phyloP scores from a whole-genome alignment of 202 grass and related monocot species.

The Zoysia matrella region DNA sequence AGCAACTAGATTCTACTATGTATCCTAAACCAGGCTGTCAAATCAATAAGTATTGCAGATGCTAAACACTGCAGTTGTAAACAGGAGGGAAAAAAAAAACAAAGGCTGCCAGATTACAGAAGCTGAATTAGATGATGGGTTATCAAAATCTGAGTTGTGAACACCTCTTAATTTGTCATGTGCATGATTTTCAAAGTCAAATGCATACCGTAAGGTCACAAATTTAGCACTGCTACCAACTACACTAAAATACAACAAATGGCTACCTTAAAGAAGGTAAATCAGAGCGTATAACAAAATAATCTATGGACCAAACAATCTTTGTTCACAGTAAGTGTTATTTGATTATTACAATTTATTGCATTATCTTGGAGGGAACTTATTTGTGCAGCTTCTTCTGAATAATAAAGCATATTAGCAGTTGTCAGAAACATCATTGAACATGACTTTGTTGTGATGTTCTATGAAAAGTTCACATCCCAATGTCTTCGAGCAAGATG shows the following conservation, averaged over 20 bases:
- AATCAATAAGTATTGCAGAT: not conserved
- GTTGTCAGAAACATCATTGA: too few relatives aligned
- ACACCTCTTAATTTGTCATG: slow-evolving; percentile 15
- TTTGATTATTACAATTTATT: not conserved
- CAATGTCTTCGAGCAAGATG: too few relatives aligned
- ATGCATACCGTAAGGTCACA: slow-evolving; percentile 1
- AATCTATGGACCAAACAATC: not conserved
- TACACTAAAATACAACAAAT: slow-evolving; percentile 1
- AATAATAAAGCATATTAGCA: too few relatives aligned
- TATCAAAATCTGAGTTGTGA: not conserved
- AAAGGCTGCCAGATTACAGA: slow-evolving; percentile 7
- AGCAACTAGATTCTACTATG: not conserved
- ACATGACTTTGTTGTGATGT: too few relatives aligned
- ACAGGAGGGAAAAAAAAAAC: not conserved
- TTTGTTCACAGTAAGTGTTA: not conserved
- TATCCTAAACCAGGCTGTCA: not conserved
- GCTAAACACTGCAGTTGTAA: not conserved
- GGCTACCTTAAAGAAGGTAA: not conserved
- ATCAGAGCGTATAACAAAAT: not conserved
- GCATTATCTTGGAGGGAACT: not conserved
- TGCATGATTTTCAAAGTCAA: not conserved
- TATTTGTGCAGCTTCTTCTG: slow-evolving; percentile 2
- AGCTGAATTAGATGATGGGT: not conserved
- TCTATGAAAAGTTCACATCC: too few relatives aligned
- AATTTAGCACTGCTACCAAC: slow-evolving; percentile 6